These are phyloP conservation scores for Moesziomyces sp. DNA, from an alignment of 1,284 basidiomycete species.

Conservation along the genomic window DNA sequence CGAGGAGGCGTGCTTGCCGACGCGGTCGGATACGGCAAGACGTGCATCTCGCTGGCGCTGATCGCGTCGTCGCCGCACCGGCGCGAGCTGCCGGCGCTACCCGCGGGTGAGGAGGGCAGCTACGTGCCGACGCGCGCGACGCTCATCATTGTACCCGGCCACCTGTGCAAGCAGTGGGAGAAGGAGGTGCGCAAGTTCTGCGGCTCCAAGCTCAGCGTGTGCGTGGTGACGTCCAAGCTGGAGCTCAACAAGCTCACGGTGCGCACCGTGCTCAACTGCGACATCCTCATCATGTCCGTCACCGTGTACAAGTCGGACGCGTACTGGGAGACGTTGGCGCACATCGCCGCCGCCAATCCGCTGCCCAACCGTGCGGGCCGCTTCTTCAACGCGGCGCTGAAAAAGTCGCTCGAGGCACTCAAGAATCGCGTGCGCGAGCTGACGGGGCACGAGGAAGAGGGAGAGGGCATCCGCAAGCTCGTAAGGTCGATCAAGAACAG, in stretches of 20 bases:
- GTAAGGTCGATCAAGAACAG: slow-evolving; percentile 20
- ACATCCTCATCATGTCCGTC: slow-evolving; percentile 87
- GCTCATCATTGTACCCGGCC: slow-evolving; percentile 86
- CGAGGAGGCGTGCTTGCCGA: slow-evolving; percentile 93
- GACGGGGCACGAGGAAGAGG: slow-evolving; percentile 13
- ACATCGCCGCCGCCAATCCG: slow-evolving; percentile 48
- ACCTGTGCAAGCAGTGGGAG: slow-evolving; percentile 88
- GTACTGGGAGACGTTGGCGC: slow-evolving; percentile 57
- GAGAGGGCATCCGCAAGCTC: slow-evolving; percentile 20
- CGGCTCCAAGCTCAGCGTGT: slow-evolving; percentile 74
- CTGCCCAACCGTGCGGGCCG: slow-evolving; percentile 48
- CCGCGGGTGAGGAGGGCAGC: slow-evolving; percentile 75
- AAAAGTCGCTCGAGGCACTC: slow-evolving; percentile 46
- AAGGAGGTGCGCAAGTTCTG: slow-evolving; percentile 87
- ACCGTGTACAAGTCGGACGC: slow-evolving; percentile 77
- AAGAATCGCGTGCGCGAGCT: slow-evolving; percentile 51
- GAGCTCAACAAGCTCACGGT: slow-evolving; percentile 82
- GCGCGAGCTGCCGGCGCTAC: slow-evolving; percentile 67
- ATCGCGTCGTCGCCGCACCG: slow-evolving; percentile 49
- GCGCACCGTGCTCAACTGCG: slow-evolving; percentile 80
- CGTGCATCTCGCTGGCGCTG: slow-evolving; percentile 89
- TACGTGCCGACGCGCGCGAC: slow-evolving; percentile 82
- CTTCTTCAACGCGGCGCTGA: slow-evolving; percentile 58
- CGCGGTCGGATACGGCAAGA: slow-evolving; percentile 96
- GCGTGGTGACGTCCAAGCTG: slow-evolving; percentile 77